phyloP scores from a whole-genome alignment of 164 flowering plant genomes.

The Brasenia schreberi region DNA sequence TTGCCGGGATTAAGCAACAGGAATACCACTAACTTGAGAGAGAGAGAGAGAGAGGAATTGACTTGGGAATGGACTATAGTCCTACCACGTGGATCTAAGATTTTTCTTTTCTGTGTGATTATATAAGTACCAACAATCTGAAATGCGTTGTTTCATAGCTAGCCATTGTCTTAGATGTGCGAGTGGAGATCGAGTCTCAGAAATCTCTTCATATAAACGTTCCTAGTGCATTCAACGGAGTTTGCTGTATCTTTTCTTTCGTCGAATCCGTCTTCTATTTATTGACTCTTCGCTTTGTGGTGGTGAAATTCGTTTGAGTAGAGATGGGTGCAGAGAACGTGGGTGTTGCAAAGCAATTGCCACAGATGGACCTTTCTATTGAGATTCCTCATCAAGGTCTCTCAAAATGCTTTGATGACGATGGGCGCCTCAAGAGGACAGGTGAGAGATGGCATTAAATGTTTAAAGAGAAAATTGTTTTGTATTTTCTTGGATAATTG shows the following conservation, averaged over 20 bases:
- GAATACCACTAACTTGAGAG: neutral
- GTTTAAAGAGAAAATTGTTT: neutral
- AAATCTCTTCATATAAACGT: too few species aligned
- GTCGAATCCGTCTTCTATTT: too few species aligned
- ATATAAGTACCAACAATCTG: too few species aligned
- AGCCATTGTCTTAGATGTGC: too few species aligned
- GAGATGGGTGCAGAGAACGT: slow-evolving; percentile 1
- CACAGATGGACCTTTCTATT: slow-evolving; percentile 7
- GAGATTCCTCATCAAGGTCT: slow-evolving; percentile 16
- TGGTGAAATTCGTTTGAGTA: neutral
- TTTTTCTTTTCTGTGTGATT: too few species aligned
- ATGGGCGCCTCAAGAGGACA: slow-evolving; percentile 35
- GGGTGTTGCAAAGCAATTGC: neutral
- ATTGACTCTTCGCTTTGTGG: neutral
- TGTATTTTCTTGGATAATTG: too few species aligned
- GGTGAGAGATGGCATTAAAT: slow-evolving; percentile 10
- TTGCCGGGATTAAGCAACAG: neutral
- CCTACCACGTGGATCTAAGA: too few species aligned
- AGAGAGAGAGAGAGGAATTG: neutral
- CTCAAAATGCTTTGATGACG: slow-evolving; percentile 33
- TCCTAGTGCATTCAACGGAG: too few species aligned
- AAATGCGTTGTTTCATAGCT: too few species aligned
- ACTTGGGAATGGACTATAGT: too few species aligned
- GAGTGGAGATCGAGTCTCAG: too few species aligned
- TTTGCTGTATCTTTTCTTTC: too few species aligned